Evolutionary conservation across 2,329 filamentous ascomycete species (phyloP).

Genomic region (Fusarium heterosporum): DNA sequence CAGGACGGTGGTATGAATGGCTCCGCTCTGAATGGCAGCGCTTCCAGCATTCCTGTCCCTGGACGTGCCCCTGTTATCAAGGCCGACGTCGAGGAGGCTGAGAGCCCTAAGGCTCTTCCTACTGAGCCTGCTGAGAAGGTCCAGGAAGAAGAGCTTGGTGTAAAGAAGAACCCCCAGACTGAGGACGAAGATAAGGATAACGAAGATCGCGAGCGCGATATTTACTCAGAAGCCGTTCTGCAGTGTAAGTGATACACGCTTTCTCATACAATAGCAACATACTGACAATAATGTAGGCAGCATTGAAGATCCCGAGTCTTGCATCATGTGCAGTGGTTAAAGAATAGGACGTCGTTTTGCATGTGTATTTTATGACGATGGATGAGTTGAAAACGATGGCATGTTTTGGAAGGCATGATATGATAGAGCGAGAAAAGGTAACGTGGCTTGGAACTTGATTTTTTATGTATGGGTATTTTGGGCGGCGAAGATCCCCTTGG

Average conservation of each 20-base stretch:
- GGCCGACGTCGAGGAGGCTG: conserved; percentile 80
- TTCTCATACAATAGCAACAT: background rate
- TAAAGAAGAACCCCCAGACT: conserved; percentile 67
- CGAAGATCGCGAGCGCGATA: conserved; percentile 85
- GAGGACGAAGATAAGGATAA: conserved; percentile 80
- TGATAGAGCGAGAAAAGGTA: conserved; percentile 39
- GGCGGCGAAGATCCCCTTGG: conserved; percentile 29
- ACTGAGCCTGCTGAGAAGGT: conserved; percentile 74
- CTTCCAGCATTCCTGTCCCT: conserved; percentile 75
- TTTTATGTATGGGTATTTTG: conserved; percentile 31
- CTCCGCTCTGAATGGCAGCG: conserved; percentile 67
- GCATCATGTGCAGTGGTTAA: conserved; percentile 97
- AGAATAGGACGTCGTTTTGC: conserved; percentile 17
- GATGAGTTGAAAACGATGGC: conserved; percentile 49
- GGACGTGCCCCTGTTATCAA: conserved; percentile 76
- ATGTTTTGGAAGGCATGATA: conserved; percentile 43
- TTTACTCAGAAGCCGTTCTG: conserved; percentile 93
- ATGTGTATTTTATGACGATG: conserved; percentile 49
- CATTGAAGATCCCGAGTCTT: conserved; percentile 96
- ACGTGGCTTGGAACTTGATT: conserved; percentile 37
- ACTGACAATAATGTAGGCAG: conserved; percentile 71
- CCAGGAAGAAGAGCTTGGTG: conserved; percentile 71
- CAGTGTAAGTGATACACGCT: conserved; percentile 72
- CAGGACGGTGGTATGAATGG: conserved; percentile 63
- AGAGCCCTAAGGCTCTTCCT: conserved; percentile 81